Percentiles rank a stretch among this genome's conserved stretches.
Conservation (phyloP, 2,329 filamentous ascomycete species). For the Orbilia ellipsospora region DNA sequence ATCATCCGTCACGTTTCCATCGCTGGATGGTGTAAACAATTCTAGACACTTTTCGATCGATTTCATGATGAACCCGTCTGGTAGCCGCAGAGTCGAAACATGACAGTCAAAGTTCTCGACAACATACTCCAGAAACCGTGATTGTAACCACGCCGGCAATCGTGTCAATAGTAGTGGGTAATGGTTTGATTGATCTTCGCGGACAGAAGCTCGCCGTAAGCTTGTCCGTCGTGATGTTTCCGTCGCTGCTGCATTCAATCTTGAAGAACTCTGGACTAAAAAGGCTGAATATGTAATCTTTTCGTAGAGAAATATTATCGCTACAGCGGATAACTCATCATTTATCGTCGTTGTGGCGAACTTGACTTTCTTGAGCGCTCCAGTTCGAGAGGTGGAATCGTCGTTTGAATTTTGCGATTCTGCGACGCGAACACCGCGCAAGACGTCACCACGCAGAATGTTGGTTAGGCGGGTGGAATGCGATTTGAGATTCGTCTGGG, state of each 20-base stretch:
- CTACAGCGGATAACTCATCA: constrained; percentile 8
- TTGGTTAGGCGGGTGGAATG: constrained; percentile 35
- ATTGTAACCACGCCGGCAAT: constrained; percentile 37
- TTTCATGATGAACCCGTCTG: constrained; percentile 32
- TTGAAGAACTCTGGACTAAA: constrained; percentile 17
- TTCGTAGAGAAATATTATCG: constrained; percentile 39
- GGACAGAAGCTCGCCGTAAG: constrained; percentile 16
- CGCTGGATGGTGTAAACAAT: constrained; percentile 9
- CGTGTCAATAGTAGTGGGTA: constrained; percentile 44
- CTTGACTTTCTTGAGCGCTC: constrained; percentile 24
- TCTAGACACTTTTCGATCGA: constrained; percentile 27
- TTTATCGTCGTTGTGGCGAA: constrained; percentile 32
- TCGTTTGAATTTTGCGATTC: constrained; percentile 15
- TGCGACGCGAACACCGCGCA: constrained; percentile 49
- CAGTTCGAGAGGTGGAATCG: constrained; percentile 33
- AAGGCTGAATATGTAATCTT: constrained; percentile 47
- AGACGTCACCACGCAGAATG: constrained; percentile 46
- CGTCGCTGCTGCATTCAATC: not conserved
- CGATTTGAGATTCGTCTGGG: constrained; percentile 29
- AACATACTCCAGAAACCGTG: constrained; percentile 37
- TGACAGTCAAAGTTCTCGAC: constrained; percentile 45
- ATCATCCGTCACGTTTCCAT: not conserved
- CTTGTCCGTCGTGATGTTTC: constrained; percentile 21
- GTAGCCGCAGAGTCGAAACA: constrained; percentile 35
- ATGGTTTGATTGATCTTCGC: constrained; percentile 24